phyloP scores from a whole-genome alignment of 1,284 basidiomycete genomes.

The Naganishia cerealis region DNA sequence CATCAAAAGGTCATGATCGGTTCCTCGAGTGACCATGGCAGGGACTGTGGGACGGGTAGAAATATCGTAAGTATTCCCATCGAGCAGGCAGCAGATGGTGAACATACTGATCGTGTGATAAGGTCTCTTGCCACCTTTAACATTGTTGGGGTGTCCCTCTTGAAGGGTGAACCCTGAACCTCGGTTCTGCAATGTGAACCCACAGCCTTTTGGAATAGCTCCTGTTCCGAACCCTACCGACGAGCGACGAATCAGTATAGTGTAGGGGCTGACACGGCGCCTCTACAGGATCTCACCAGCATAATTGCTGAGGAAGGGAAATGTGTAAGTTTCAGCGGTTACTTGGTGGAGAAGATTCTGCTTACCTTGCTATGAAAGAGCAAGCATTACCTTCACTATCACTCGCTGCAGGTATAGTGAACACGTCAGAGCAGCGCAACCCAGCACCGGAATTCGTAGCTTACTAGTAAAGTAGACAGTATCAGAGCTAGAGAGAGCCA shows the following conservation, averaged over 20 bases:
- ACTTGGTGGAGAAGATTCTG: not conserved
- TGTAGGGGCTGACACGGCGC: constrained; percentile 28
- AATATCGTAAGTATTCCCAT: not conserved
- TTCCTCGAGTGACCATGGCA: constrained; percentile 75
- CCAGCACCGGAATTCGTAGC: constrained; percentile 11
- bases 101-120: constrained; percentile 81
- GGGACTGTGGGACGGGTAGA: constrained; percentile 59
- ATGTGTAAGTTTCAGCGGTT: not conserved
- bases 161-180: constrained; percentile 78
- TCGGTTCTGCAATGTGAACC: constrained; percentile 93
- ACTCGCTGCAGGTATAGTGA: constrained; percentile 58
- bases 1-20: constrained; percentile 71
- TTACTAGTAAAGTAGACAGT: constrained; percentile 87
- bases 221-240: constrained; percentile 59
- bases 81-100: not conserved
- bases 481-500: constrained; percentile 64
- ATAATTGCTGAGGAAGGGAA: constrained; percentile 66
- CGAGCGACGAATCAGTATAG: constrained; percentile 15
- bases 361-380: constrained; percentile 68
- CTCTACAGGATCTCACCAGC: constrained; percentile 59
- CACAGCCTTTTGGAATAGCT: constrained; percentile 87
- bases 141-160: constrained; percentile 78
- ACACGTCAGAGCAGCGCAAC: not conserved
- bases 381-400: constrained; percentile 91
- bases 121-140: constrained; percentile 79